A percentile compares a stretch with the other conserved stretches of the same genome.
phyloP scores from a whole-genome alignment of 1,139 yeast species.

The Debaryomyces psychrophilus region DNA sequence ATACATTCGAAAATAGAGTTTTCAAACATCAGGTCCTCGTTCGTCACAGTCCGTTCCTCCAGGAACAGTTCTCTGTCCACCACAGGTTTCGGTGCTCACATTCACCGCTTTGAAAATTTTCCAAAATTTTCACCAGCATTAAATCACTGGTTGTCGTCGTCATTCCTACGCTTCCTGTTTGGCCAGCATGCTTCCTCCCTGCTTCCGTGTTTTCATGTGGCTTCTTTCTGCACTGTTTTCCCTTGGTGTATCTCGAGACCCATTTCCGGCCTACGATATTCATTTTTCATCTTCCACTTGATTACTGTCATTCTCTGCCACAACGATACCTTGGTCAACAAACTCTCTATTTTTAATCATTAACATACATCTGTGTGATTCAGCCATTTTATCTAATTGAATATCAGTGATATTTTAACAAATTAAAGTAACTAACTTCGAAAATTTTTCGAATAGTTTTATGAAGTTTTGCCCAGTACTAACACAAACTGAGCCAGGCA shows the following conservation, averaged over 20 bases:
- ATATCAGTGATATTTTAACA: constrained; percentile 11
- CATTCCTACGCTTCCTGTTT: neutral
- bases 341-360: constrained; percentile 3
- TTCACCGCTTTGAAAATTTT: constrained; percentile 1
- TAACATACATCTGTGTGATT: constrained; percentile 93
- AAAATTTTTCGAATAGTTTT: constrained; percentile 9
- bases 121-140: neutral
- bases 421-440: constrained; percentile 9
- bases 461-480: constrained; percentile 9
- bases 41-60: neutral
- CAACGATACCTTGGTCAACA: neutral
- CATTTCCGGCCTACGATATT: neutral
- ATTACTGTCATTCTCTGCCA: neutral
- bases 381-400: constrained; percentile 65
- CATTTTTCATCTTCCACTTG: neutral
- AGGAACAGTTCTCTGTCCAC: neutral
- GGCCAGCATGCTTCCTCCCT: too few species aligned
- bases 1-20: neutral
- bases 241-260: neutral
- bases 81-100: neutral
- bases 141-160: neutral
- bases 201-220: too few species aligned
- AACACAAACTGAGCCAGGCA: constrained; percentile 9
- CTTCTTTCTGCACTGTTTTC: neutral
- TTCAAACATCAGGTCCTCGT: neutral